Percentiles rank a stretch among this genome's conserved stretches.
Evolutionary conservation across 805 yeast genomes (phyloP).

Genomic region (Metschnikowia hibisci): DNA sequence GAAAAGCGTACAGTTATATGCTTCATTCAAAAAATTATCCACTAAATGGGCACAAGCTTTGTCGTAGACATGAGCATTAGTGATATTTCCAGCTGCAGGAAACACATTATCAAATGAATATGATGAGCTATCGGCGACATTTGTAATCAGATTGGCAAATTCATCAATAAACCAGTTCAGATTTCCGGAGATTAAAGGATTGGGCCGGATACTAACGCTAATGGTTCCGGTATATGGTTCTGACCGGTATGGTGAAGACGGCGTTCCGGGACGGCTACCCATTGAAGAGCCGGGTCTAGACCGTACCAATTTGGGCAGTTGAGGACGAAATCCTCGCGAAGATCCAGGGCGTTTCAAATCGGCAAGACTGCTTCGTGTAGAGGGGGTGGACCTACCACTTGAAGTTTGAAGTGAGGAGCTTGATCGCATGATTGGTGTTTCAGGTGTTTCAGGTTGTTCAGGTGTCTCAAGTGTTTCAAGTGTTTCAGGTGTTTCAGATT

Average conservation of each 20-base stretch:
- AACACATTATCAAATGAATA: conserved; percentile 80
- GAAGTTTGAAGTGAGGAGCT: conserved; percentile 16
- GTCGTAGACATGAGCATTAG: conserved; percentile 61
- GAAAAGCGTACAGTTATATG: conserved; percentile 83
- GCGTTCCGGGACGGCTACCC: conserved; percentile 39
- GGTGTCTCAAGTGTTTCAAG: no score
- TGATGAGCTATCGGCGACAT: conserved; percentile 51
- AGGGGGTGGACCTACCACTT: conserved; percentile 18
- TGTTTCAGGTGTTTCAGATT: not conserved
- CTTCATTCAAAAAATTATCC: conserved; percentile 54
- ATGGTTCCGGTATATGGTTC: conserved; percentile 66
- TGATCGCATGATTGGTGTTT: conserved; percentile 13
- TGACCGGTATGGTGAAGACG: conserved; percentile 29
- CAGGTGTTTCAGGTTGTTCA: no score
- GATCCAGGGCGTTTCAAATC: conserved; percentile 32
- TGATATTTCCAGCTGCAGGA: conserved; percentile 39
- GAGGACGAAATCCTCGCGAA: conserved; percentile 27
- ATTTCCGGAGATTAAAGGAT: conserved; percentile 46
- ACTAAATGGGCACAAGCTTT: conserved; percentile 50
- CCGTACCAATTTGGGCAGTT: conserved; percentile 27
- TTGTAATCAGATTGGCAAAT: conserved; percentile 36
- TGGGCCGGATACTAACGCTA: conserved; percentile 72
- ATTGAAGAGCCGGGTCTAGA: conserved; percentile 36
- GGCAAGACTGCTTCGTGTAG: conserved; percentile 4
- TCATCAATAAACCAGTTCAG: conserved; percentile 46